phyloP scores from a whole-genome alignment of 345 rosid genomes.

The Brassica cretica region DNA sequence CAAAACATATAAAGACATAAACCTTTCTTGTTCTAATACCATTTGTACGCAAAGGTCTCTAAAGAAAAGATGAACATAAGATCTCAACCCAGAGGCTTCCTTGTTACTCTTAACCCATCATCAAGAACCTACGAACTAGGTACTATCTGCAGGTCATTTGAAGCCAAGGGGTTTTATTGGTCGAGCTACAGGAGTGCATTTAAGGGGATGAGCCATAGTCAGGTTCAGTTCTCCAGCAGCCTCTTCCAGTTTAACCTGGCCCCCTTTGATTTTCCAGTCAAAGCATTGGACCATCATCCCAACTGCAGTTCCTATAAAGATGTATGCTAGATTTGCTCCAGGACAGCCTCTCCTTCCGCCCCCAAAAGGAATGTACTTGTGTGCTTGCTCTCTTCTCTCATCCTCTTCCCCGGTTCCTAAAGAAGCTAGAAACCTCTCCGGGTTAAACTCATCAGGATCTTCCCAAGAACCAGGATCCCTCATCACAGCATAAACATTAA shows the following conservation, averaged over 20 bases:
- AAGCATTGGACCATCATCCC: slow-evolving; percentile 39
- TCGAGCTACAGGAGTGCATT: not conserved
- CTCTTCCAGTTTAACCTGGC: slow-evolving; percentile 26
- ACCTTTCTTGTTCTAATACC: not conserved
- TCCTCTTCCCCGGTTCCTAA: slow-evolving; percentile 16
- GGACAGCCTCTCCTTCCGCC: slow-evolving; percentile 72
- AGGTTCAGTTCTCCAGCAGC: not conserved
- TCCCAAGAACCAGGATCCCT: slow-evolving; percentile 63
- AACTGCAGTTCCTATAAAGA: slow-evolving; percentile 4
- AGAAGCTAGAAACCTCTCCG: slow-evolving; percentile 47
- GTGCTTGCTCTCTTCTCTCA: slow-evolving; percentile 46
- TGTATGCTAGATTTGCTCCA: slow-evolving; percentile 48
- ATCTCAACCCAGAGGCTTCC: not conserved
- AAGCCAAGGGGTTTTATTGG: not conserved
- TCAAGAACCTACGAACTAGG: not conserved
- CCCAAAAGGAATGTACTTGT: slow-evolving; percentile 60
- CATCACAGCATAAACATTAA: slow-evolving; percentile 58
- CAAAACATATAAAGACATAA: not conserved
- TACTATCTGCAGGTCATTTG: not conserved
- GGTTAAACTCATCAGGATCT: slow-evolving; percentile 28
- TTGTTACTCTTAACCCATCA: not conserved
- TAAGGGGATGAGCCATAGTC: slow-evolving; percentile 10
- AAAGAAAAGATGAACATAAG: not conserved
- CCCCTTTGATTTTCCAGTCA: slow-evolving; percentile 46
- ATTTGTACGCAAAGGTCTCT: not conserved